A percentile compares a stretch with the other conserved stretches of the same genome.
These are phyloP conservation scores for Dictyophora rubrovolvata DNA, from an alignment of 768 basidiomycete species.

Conservation along the genomic window DNA sequence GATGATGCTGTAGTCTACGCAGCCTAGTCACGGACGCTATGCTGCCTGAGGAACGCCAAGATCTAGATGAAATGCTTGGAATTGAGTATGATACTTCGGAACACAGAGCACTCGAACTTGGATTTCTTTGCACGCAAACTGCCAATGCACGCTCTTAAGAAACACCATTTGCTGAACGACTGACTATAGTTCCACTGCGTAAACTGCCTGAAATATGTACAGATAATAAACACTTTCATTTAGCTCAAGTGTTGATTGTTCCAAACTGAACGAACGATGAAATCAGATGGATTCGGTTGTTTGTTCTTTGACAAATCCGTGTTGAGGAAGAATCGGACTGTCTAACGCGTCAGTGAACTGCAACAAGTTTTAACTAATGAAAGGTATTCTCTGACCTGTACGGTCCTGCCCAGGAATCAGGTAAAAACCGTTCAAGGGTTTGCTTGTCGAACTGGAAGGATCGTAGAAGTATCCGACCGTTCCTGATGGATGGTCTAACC, in stretches of 20 bases:
- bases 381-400: slow-evolving; percentile 29
- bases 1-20: slow-evolving; percentile 74
- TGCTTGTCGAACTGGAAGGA: slow-evolving; percentile 20
- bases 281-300: slow-evolving; percentile 31
- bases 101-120: slow-evolving; percentile 53
- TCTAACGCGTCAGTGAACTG: background rate
- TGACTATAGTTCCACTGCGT: too few species aligned
- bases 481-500: slow-evolving; percentile 48
- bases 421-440: slow-evolving; percentile 43
- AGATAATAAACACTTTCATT: background rate
- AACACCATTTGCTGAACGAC: background rate
- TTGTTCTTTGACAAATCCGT: slow-evolving; percentile 27
- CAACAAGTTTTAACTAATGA: background rate
- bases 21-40: slow-evolving; percentile 57
- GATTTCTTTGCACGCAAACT: slow-evolving; percentile 42
- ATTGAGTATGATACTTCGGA: slow-evolving; percentile 71
- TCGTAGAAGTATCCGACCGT: slow-evolving; percentile 46
- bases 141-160: background rate
- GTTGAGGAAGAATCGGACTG: slow-evolving; percentile 35
- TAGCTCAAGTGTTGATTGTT: slow-evolving; percentile 35
- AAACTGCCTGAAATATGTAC: too few species aligned
- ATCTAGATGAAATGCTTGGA: slow-evolving; percentile 70
- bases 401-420: slow-evolving; percentile 43
- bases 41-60: slow-evolving; percentile 50
- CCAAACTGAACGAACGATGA: slow-evolving; percentile 43